phyloP scores from a whole-genome alignment of 495 filamentous ascomycete genomes.

The Aspergillus incahuasiensis region DNA sequence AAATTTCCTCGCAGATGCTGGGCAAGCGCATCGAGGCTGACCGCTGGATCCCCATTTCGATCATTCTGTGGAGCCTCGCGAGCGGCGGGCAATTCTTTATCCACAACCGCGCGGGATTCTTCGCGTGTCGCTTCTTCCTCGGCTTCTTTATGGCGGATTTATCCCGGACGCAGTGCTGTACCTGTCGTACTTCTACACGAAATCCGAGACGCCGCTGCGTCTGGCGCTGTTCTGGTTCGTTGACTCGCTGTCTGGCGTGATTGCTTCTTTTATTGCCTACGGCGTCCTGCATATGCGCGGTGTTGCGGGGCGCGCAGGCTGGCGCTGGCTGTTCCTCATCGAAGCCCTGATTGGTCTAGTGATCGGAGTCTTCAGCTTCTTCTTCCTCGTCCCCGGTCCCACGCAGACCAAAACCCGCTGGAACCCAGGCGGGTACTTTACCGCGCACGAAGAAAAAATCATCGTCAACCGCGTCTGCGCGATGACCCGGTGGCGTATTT shows the following conservation, averaged over 20 bases:
- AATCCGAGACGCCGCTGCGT: constrained; percentile 57
- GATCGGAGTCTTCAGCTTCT: constrained; percentile 55
- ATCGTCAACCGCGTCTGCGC: constrained; percentile 70
- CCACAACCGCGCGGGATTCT: constrained; percentile 53
- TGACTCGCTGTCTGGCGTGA: constrained; percentile 49
- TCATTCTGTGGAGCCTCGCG: constrained; percentile 64
- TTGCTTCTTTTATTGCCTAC: constrained; percentile 46
- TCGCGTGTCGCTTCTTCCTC: constrained; percentile 55
- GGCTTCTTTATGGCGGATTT: constrained; percentile 44
- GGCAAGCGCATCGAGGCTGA: constrained; percentile 66
- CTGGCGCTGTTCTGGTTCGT: constrained; percentile 58
- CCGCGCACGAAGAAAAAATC: constrained; percentile 52
- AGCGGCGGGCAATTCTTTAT: constrained; percentile 56
- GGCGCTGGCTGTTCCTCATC: constrained; percentile 36
- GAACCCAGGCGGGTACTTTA: constrained; percentile 70
- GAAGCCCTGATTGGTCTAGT: constrained; percentile 44
- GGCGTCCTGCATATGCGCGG: constrained; percentile 42
- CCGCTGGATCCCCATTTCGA: constrained; percentile 71
- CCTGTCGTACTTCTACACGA: constrained; percentile 41
- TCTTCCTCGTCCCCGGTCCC: constrained; percentile 61
- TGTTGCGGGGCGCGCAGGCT: constrained; percentile 22
- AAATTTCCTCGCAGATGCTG: constrained; percentile 64
- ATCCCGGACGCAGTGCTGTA: background rate
- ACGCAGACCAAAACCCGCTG: constrained; percentile 61
- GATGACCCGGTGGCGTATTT: no score